These are phyloP conservation scores for Rhodotorula toruloides DNA, from an alignment of 768 basidiomycete genomes.

Conservation along the genomic window DNA sequence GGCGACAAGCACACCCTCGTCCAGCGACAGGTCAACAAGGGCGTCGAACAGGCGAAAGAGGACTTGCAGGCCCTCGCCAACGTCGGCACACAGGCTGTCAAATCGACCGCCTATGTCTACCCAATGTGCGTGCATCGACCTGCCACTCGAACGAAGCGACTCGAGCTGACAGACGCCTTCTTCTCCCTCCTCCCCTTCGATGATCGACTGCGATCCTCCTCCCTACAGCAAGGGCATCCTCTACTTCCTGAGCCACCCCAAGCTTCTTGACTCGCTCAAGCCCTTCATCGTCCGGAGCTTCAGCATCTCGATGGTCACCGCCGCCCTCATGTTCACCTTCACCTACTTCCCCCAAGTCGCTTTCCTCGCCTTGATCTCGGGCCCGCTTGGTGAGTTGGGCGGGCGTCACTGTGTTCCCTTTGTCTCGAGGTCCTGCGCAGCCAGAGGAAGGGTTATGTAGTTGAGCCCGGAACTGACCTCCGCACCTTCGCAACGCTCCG, in stretches of 20 bases:
- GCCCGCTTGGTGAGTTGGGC: conserved; percentile 54
- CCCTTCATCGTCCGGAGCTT: conserved; percentile 27
- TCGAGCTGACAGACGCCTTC: background rate
- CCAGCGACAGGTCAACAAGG: conserved; percentile 32
- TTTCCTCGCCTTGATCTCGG: conserved; percentile 59
- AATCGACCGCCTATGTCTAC: conserved; percentile 31
- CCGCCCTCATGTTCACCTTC: conserved; percentile 38
- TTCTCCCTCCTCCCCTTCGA: background rate
- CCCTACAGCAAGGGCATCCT: conserved; percentile 17
- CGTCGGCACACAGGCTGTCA: conserved; percentile 8
- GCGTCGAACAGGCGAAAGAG: conserved; percentile 5
- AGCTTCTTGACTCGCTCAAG: conserved; percentile 25
- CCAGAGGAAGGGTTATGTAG: too few species aligned
- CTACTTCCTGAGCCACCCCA: conserved; percentile 31
- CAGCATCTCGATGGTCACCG: conserved; percentile 5
- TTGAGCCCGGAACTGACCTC: too few species aligned
- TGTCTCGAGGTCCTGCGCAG: background rate
- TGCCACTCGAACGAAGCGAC: too few species aligned
- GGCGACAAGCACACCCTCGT: conserved; percentile 5
- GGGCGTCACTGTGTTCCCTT: background rate
- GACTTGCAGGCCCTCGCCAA: conserved; percentile 12
- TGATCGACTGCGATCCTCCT: too few species aligned
- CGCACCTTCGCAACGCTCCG: too few species aligned
- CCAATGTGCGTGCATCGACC: conserved; percentile 19
- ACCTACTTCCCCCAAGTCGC: conserved; percentile 63